Evolutionary conservation across 2,329 filamentous ascomycete species (phyloP).

Genomic region (Penicillium sumatraense): DNA sequence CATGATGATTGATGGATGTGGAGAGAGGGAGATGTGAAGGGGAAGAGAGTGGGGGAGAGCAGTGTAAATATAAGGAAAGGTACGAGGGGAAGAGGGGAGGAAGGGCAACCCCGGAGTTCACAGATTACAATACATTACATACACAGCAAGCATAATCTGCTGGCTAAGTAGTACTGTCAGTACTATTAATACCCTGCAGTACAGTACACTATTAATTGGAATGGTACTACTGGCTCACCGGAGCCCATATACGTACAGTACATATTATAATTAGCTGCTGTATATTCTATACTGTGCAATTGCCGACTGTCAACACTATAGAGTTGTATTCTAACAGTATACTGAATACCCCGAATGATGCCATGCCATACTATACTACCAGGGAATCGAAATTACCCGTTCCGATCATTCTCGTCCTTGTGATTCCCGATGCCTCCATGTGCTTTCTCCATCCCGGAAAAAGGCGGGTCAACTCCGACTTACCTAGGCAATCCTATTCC

Average conservation of each 20-base stretch:
- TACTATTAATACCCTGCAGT: too few species aligned
- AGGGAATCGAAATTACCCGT: not conserved
- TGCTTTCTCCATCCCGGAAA: slow-evolving; percentile 33
- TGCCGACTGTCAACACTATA: too few species aligned
- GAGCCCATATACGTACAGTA: not conserved
- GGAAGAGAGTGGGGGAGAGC: slow-evolving; percentile 6
- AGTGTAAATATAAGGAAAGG: slow-evolving; percentile 3
- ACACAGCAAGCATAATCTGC: too few species aligned
- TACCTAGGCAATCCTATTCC: too few species aligned
- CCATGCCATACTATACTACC: not conserved
- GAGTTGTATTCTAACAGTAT: too few species aligned
- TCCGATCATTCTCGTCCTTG: slow-evolving; percentile 30
- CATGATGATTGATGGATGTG: slow-evolving; percentile 42
- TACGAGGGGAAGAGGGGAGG: slow-evolving; percentile 8
- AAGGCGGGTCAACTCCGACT: too few species aligned
- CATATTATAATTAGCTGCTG: too few species aligned
- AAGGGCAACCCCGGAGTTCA: slow-evolving; percentile 19
- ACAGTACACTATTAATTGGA: too few species aligned
- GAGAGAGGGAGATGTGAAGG: slow-evolving; percentile 5
- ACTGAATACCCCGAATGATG: too few species aligned
- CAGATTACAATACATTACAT: not conserved
- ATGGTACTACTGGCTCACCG: not conserved
- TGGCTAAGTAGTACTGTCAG: too few species aligned
- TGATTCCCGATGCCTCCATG: slow-evolving; percentile 20
- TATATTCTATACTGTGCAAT: not conserved